Conservation (phyloP, 768 basidiomycete genomes). For the Tulasnella sp. region DNA sequence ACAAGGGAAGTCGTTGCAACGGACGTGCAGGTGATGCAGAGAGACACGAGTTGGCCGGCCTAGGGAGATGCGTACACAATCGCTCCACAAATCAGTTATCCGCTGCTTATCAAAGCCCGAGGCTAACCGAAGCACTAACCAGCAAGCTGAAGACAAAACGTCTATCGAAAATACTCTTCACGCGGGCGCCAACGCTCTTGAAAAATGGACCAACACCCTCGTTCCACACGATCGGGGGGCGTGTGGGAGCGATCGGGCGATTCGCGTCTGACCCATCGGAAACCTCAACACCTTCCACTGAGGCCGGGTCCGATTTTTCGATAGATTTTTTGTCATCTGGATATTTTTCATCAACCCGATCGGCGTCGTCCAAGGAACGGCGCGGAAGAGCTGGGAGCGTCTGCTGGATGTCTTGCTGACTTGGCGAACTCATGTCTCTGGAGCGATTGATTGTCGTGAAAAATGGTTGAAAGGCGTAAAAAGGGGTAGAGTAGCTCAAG, state of each 20-base stretch:
- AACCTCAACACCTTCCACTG: neutral
- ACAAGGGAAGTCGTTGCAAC: constrained; percentile 83
- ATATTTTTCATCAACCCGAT: constrained; percentile 8
- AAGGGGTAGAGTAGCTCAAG: constrained; percentile 13
- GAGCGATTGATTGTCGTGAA: neutral
- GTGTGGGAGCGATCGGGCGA: neutral
- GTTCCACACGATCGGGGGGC: constrained; percentile 30
- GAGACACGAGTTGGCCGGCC: constrained; percentile 79
- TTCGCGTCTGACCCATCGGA: constrained; percentile 1
- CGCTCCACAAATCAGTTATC: neutral
- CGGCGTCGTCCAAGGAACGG: neutral
- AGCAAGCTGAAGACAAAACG: constrained; percentile 70
- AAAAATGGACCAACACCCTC: constrained; percentile 50
- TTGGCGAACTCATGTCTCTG: constrained; percentile 13
- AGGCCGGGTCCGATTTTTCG: constrained; percentile 4
- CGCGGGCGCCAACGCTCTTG: constrained; percentile 59
- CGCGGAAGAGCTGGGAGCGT: neutral
- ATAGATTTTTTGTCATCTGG: constrained; percentile 19
- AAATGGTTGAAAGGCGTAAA: neutral
- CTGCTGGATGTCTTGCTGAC: constrained; percentile 8
- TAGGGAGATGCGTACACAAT: constrained; percentile 7
- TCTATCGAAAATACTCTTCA: constrained; percentile 77
- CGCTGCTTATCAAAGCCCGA: no score
- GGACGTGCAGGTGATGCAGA: constrained; percentile 89
- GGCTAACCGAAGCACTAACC: constrained; percentile 28